Base-by-base conservation (phyloP, 805 yeast species). In the Teunomyces stri region DNA sequence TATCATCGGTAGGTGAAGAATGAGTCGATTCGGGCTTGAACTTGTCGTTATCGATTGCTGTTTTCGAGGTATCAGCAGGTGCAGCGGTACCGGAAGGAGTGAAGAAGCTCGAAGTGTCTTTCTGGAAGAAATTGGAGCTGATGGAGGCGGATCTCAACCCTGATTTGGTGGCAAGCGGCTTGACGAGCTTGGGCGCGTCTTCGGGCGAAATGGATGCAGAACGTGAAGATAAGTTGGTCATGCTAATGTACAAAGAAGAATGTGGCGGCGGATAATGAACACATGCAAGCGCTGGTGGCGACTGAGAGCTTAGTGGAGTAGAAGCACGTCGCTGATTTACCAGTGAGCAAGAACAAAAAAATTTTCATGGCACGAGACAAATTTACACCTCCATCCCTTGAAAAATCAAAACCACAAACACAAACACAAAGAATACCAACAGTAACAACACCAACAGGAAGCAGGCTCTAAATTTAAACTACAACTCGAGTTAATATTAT, bases 101-200 rank as follows among this genome's bases (percentile, higher is more conserved):
- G 48, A 63, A 63, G 47, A 63, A 58, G 43, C 51, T 54, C 15
- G 61, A 54, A 5, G 54, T 34, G 21, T 63, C 68, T 36, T 62
- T 59, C 27, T 57, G 51, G 53, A 64, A 65, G 46, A 63, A 64
- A 45, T 46, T 51, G 29, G 64, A 58, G 25, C 65, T 65, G 31
- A 56, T 53, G 5, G 66, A 59, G 12, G 64, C 51, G 2, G 62
- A 55, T 13, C 63, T 51, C 4, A 51, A 44, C 10, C 36, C 33
- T 15, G 46, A 20, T 18, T 16, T 37, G 42, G 48, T 48, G 30
- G 25, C 42, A 38, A 20, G 42, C 30, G 34, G 44, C 37, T 39
- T 44, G 34, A 41, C 18, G 20, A 43, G 33, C 21, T 45, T 39
- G 37, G 47, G 28, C 34, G 39, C 21, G 16, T 45, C 46, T 34